phyloP scores from a whole-genome alignment of 306 rosid genomes.

The Prunus salicina region DNA sequence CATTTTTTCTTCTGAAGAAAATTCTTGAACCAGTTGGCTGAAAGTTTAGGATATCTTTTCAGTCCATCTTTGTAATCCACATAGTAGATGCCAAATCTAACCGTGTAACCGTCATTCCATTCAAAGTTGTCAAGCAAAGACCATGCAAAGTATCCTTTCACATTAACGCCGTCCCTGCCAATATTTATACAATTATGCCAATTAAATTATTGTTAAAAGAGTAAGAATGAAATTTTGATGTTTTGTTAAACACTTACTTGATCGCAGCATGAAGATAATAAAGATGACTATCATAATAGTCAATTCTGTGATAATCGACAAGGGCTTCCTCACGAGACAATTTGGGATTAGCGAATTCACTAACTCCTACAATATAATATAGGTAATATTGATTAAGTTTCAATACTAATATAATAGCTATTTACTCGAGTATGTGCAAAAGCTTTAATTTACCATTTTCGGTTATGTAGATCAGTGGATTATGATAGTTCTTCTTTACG shows the following conservation, averaged over 20 bases:
- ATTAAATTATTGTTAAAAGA: not conserved
- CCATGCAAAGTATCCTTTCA: constrained; percentile 64
- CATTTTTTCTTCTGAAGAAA: constrained; percentile 30
- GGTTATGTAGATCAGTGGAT: constrained; percentile 54
- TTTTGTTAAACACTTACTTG: constrained; percentile 25
- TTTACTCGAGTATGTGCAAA: not conserved
- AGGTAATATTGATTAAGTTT: not conserved
- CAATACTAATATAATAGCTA: not conserved
- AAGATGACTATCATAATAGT: constrained; percentile 46
- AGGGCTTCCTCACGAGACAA: constrained; percentile 40
- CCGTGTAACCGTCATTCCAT: constrained; percentile 43
- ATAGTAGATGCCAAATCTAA: constrained; percentile 48
- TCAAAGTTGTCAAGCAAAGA: constrained; percentile 58
- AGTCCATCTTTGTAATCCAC: constrained; percentile 41
- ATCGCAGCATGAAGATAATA: constrained; percentile 43
- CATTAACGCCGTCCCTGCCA: constrained; percentile 46
- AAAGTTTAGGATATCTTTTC: constrained; percentile 45
- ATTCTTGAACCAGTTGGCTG: constrained; percentile 47
- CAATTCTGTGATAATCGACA: constrained; percentile 42
- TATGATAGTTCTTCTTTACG: constrained; percentile 39
- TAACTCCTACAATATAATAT: constrained; percentile 34
- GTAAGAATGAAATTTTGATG: not conserved
- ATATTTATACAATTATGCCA: not conserved
- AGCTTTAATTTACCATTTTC: constrained; percentile 45
- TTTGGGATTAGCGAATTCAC: constrained; percentile 41